phyloP scores from a whole-genome alignment of 225 moss, liverwort and hornwort genomes.

The Anthoceros angustus region DNA sequence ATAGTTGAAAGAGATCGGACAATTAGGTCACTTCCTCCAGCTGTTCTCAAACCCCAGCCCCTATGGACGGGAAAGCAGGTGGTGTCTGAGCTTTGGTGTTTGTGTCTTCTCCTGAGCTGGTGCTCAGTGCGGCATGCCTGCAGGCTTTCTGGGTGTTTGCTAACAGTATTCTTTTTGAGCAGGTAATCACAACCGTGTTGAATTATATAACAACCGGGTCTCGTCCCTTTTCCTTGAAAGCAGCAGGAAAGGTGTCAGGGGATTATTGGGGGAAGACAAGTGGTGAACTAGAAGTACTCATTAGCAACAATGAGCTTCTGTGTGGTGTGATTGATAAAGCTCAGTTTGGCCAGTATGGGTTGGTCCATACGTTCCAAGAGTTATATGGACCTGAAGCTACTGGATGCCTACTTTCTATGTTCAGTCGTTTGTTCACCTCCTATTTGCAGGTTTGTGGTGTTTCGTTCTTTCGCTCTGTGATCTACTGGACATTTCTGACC shows the following conservation, averaged over 20 bases:
- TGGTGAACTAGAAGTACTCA: constrained; percentile 64
- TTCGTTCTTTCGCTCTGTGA: not conserved
- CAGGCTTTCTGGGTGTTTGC: not conserved
- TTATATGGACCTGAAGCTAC: constrained; percentile 77
- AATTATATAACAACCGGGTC: constrained; percentile 59
- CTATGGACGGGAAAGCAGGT: constrained; percentile 99
- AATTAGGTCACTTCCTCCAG: constrained; percentile 56
- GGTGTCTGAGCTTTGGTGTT: not conserved
- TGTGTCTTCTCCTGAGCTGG: not conserved
- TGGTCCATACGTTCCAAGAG: constrained; percentile 91
- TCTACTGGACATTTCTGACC: not conserved
- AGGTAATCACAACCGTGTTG: constrained; percentile 90
- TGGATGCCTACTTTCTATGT: constrained; percentile 68
- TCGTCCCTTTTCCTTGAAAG: constrained; percentile 69
- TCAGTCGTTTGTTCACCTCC: constrained; percentile 91
- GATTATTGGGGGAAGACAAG: constrained; percentile 93
- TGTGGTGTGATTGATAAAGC: constrained; percentile 94
- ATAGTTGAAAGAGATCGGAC: constrained; percentile 48
- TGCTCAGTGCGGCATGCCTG: not conserved
- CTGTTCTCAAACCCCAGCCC: constrained; percentile 56
- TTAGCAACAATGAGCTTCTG: constrained; percentile 79
- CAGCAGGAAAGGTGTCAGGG: constrained; percentile 71
- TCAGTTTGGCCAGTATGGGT: constrained; percentile 91
- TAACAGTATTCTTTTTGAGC: constrained; percentile 10
- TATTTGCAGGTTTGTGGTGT: constrained; percentile 57